Evolutionary conservation across 2,329 filamentous ascomycete genomes (phyloP), one percentile per base, ranked within the genome.

Genomic region (Triangularia verruculosa): DNA sequence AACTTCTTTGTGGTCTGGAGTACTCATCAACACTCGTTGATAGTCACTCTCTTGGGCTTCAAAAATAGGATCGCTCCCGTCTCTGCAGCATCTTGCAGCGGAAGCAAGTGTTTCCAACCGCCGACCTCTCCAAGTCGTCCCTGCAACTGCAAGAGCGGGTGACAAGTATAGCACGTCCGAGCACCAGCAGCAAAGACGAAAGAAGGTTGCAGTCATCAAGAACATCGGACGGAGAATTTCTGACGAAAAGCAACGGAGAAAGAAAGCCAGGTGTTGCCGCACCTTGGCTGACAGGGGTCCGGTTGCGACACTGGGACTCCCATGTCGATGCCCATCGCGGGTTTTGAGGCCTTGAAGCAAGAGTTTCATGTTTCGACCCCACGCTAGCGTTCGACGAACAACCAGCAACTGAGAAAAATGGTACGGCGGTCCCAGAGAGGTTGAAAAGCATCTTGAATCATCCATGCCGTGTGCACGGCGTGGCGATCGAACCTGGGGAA

Each of bases 31-130:
- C 51, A 27, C 51, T 54, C 27, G 51, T 54, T 27, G 51, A 54
- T 54, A 9, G 11, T n/a, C n/a, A n/a, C 47, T 25, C 9, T 13
- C 39, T 27, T 20, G 2, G 12, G 17, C 12, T n/a, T 51, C 57
- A 59, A 61, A 65, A 68, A 69, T 69, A 69, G 65, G 34, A 25
- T 58, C 32, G 15, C 32, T 63, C 57, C 64, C 63, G 63, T 30
- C 55, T 64, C 53, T 63, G 64, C 62, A 66, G 64, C 56, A 57
- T 17, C 61, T 47, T 66, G 67, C 68, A 67, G 61, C 68, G 68
- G 68, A 67, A 62, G 57, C 59, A 57, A 56, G 54, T 59, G 22
- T 15, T 70, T 67, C 68, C 67, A 70, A 66, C 68, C 67, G 67
- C 67, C 67, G 39, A 55, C 56, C 47, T 55, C 55, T 22, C 55